Base-by-base conservation (phyloP, 2,329 filamentous ascomycete genomes). In the Botrytis cinerea region DNA sequence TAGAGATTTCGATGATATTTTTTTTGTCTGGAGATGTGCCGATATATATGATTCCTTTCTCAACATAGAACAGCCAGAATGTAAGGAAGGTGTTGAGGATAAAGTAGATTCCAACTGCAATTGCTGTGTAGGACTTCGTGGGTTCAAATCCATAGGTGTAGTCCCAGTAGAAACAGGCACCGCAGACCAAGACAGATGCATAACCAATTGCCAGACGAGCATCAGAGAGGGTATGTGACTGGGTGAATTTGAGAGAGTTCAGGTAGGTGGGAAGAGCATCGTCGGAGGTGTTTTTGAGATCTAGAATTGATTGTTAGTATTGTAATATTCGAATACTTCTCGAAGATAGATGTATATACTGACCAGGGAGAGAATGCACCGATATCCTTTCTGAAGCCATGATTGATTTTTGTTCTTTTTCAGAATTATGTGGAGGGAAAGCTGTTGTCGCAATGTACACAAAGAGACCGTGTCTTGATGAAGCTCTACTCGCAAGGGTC, bases 211-310 rank as follows among this genome's bases (percentile, higher is more conserved):
- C 87, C 63, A 99, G 90, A 71, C 94, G 93, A 66, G 97, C 88
- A 80, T 98, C 95, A 79, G 91, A 90, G 66, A 96, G 90, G 73
- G 84, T 87, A 84, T 98, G 92, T 76, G 92, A 91, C 83, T 97
- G 94, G 76, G 85, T 88, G 86, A 98, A 98, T 77, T 87, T 91
- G 82, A 98, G 90, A 46, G 90, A 93, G 83, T 93, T 95, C 76
- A 99, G 90, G 85, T 98, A 98, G 84, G 96, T 94, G 74, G 93
- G 90, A 74, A 99, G 91, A 73, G 95, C 94, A 84, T 99, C 96
- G 85, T 99, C 96, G 77, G 93, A 94, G 57, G 95, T 97, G 85
- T 96, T 97, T 84, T 98, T 98, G 76, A 99, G 91, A 82, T 98
- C 96, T 97, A 81, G 62, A 57, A 25, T 64, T 54, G 46, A 25